Percentiles rank a stretch among this genome's conserved stretches.
These are phyloP conservation scores for Hyaloscypha variabilis DNA, from an alignment of 495 filamentous ascomycete genomes.

Conservation along the genomic window DNA sequence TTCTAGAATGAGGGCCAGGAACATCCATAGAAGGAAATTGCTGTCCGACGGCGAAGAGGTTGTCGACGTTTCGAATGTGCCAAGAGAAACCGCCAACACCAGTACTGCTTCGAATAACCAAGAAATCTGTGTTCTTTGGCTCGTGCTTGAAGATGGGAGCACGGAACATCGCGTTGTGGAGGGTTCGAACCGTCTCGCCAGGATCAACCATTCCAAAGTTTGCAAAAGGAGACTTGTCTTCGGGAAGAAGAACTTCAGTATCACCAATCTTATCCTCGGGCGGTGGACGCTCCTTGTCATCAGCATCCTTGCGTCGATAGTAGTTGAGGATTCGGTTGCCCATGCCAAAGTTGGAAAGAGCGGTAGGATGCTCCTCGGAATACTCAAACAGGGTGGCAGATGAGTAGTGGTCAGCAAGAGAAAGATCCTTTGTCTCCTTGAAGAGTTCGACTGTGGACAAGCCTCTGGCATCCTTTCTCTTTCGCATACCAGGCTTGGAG, in stretches of 20 bases:
- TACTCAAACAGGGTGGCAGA: conserved; percentile 88
- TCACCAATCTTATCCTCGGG: conserved; percentile 76
- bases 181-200: conserved; percentile 82
- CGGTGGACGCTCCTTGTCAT: conserved; percentile 74
- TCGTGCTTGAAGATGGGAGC: conserved; percentile 91
- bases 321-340: conserved; percentile 94
- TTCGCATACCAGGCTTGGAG: conserved; percentile 64
- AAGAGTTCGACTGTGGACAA: conserved; percentile 76
- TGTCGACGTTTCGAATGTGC: conserved; percentile 84
- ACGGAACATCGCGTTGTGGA: conserved; percentile 94
- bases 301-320: conserved; percentile 83
- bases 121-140: conserved; percentile 77
- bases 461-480: conserved; percentile 78
- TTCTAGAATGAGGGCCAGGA: conserved; percentile 88
- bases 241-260: conserved; percentile 79
- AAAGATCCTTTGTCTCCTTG: conserved; percentile 72
- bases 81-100: conserved; percentile 72
- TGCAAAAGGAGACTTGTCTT: conserved; percentile 94
- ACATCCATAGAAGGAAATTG: conserved; percentile 89
- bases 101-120: conserved; percentile 81
- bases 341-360: conserved; percentile 97
- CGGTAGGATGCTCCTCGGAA: conserved; percentile 88
- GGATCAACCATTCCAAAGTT: conserved; percentile 92
- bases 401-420: conserved; percentile 80
- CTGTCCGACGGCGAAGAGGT: conserved; percentile 88